These are phyloP conservation scores for Hypoxylon crocopeplum DNA, from an alignment of 495 filamentous ascomycete species.

Conservation along the genomic window DNA sequence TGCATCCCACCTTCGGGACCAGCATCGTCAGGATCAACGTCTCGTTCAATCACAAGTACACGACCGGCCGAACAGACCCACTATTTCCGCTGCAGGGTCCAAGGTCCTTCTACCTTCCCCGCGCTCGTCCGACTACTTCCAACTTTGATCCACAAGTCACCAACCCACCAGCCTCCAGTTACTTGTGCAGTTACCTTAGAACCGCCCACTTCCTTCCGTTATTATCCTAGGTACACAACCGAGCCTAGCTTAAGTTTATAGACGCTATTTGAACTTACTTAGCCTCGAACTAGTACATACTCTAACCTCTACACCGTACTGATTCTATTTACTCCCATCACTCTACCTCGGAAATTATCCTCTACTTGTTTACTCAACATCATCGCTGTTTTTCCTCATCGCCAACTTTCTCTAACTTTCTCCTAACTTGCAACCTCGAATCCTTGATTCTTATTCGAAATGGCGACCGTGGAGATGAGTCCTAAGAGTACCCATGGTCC, in stretches of 20 bases:
- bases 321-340: no score
- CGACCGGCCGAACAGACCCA: slow-evolving; percentile 14
- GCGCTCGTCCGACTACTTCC: slow-evolving; percentile 30
- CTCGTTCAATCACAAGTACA: slow-evolving; percentile 27
- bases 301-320: no score
- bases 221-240: no score
- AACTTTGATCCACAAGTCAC: slow-evolving; percentile 32
- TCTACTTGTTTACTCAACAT: no score
- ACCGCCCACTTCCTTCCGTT: no score
- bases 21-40: slow-evolving; percentile 29
- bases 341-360: no score
- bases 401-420: slow-evolving; percentile 6
- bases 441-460: no score
- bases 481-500: slow-evolving; percentile 49
- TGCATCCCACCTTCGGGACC: slow-evolving; percentile 4
- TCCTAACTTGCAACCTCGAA: background rate
- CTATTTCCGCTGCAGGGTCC: slow-evolving; percentile 36
- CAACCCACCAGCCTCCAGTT: slow-evolving; percentile 8
- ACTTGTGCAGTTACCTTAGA: no score
- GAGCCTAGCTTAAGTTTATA: no score
- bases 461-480: slow-evolving; percentile 47
- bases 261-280: no score
- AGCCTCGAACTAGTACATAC: no score
- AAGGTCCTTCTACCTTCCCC: slow-evolving; percentile 19
- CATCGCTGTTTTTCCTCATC: no score